phyloP scores from a whole-genome alignment of 768 basidiomycete genomes.

The Strobilomyces echinocephalus region DNA sequence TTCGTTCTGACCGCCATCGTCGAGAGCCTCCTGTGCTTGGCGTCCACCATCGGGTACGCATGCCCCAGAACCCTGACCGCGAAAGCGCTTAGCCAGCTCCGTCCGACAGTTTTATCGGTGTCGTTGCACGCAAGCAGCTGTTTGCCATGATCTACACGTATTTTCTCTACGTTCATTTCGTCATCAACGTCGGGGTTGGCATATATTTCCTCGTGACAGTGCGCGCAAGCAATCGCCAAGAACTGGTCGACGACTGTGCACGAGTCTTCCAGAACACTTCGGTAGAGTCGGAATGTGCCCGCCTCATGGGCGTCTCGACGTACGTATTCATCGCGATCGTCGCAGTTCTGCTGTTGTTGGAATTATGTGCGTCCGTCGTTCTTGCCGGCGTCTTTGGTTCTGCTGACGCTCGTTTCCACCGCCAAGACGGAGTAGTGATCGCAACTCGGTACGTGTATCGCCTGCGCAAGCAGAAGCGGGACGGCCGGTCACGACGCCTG shows the following conservation, averaged over 20 bases:
- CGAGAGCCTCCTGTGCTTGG: slow-evolving; percentile 49
- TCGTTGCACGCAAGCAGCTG: slow-evolving; percentile 54
- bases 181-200: slow-evolving; percentile 50
- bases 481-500: slow-evolving; percentile 31
- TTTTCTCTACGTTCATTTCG: slow-evolving; percentile 53
- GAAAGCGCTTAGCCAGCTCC: background rate
- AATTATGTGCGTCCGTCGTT: slow-evolving; percentile 47
- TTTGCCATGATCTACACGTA: slow-evolving; percentile 55
- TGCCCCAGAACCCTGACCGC: background rate
- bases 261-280: slow-evolving; percentile 37
- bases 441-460: slow-evolving; percentile 52
- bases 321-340: slow-evolving; percentile 46
- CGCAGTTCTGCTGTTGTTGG: slow-evolving; percentile 42
- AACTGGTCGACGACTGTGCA: slow-evolving; percentile 43
- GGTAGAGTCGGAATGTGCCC: slow-evolving; percentile 41
- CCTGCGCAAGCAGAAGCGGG: slow-evolving; percentile 47
- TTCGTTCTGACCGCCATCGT: slow-evolving; percentile 51
- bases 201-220: slow-evolving; percentile 49
- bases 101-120: slow-evolving; percentile 52
- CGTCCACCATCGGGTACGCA: slow-evolving; percentile 52
- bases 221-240: slow-evolving; percentile 40
- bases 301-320: slow-evolving; percentile 38
- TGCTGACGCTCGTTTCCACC: slow-evolving; percentile 2
- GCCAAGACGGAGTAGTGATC: slow-evolving; percentile 48
- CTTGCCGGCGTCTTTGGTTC: background rate